Base-by-base conservation (phyloP, 2,329 filamentous ascomycete species). In the Xylariaceae sp. region DNA sequence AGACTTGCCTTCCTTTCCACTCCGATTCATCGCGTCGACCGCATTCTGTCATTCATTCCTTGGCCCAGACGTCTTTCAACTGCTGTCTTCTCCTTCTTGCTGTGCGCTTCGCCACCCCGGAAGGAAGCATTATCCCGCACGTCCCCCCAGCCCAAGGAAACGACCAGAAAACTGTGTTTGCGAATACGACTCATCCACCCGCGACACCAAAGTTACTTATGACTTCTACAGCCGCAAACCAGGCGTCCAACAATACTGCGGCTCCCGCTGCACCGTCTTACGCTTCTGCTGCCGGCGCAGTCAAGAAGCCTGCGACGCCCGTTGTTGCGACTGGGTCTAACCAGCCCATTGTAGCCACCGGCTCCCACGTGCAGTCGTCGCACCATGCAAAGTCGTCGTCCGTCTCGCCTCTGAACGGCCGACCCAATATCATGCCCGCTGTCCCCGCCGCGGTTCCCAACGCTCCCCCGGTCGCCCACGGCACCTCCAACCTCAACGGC, bases 321-420 rank as follows among this genome's bases (percentile, higher is more conserved):
- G 69, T 82, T 72, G 78, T 81, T 71, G 81, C 80, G 71, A 77
- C 80, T 69, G 79, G 80, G 69, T 79, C 81, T 60, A 75, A 74
- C 63, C 75, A 71, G 61, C 77, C 80, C 57, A 69, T 76, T 50
- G 74, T 80, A 69, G 81, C 80, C 68, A 75, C 80, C 67, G 79
- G 77, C 67, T 77, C 77, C 54, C 75, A 79, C 68, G 70, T 74
- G 58, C 69, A 77, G 61, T 69, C 74, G 66, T 72, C 80, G 69
- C 79, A 82, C 72, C 75, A 81, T 81, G 82, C 79, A 63, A 84
- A 85, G 69, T 73, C 82, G 71, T 79, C 82, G 69, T 83, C 86
- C 65, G 81, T 83, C 66, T 86, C 89, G 78, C 83, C 88, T 71
- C 83, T 95, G 81, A 96, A 96, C 81, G 90, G 90, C 81, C 88